Evolutionary conservation across 129 eudicot genomes (phyloP), one percentile per base, ranked within the genome.

Genomic region (Escallonia herrerae): DNA sequence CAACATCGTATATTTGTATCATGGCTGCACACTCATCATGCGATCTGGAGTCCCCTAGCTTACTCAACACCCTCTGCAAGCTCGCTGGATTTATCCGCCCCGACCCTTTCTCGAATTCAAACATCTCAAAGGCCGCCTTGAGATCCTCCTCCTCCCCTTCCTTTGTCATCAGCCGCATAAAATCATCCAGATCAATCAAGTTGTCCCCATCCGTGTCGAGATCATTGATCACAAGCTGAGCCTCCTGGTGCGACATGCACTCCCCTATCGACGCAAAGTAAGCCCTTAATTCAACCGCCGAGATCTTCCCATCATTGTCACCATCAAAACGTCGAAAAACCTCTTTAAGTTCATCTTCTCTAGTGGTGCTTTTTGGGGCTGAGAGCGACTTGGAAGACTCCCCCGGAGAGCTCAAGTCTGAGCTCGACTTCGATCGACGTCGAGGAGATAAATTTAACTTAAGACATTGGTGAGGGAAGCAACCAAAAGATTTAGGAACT

Each of bases 231-330:
- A 85, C 84, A 2, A 61, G 65, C 52, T 82, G 78, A 12, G 93
- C 96, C 42, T 89, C 93, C 64, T 89, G 83, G 49, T 85, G 78
- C 6, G 96, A 82, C 75, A 89, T 78, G 73, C 77, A 67, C 83
- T 89, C 93, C 5, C 96, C 89, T 2, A 85, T 65, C 15, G 89
- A 80, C n/a, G 68, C 86, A 41, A 89, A 82, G 49, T 80, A 85
- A 6, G 86, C 69, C 9, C 90, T 69, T 6, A 89, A 64, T 70
- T 85, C 96, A 15, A 73, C 46, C 43, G 96, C 89, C 2, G 93
- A 84, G 48, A 88, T 82, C 79, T 79, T 84, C 2, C 96, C 96
- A 44, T 88, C 89, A 4, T 73, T 68, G 57, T 88, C 84, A 0
- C 60, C 58, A 40, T 85, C 87, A 40, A 88, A 88, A 56, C 82